Evolutionary conservation across 2,329 filamentous ascomycete species (phyloP).

Genomic region (Claviceps humidiphila): DNA sequence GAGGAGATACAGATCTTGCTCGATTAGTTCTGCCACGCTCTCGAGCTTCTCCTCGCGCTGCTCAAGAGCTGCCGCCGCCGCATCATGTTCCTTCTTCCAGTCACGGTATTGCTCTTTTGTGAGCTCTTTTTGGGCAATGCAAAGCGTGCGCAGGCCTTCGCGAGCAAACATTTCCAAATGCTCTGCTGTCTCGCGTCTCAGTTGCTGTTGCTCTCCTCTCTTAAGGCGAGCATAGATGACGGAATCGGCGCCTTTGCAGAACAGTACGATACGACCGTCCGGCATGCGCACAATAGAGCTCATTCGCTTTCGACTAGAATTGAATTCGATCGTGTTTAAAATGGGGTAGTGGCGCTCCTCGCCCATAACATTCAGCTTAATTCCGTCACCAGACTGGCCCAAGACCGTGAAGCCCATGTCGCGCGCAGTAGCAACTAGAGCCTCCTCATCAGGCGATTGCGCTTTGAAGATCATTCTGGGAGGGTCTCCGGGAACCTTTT

Average conservation of each 20-base stretch:
- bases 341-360: constrained; percentile 75
- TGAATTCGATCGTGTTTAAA: constrained; percentile 93
- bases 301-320: constrained; percentile 94
- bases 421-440: constrained; percentile 82
- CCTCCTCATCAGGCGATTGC: constrained; percentile 92
- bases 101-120: constrained; percentile 67
- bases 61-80: constrained; percentile 69
- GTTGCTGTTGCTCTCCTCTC: constrained; percentile 70
- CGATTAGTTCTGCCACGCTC: constrained; percentile 76
- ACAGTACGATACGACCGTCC: constrained; percentile 73
- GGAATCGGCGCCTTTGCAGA: constrained; percentile 96
- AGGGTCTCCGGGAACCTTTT: constrained; percentile 76
- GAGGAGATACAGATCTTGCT: constrained; percentile 74
- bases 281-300: constrained; percentile 95
- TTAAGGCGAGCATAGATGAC: constrained; percentile 89
- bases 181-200: constrained; percentile 73
- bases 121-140: constrained; percentile 74
- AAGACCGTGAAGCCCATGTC: constrained; percentile 93
- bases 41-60: constrained; percentile 91
- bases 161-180: constrained; percentile 95
- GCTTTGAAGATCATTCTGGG: constrained; percentile 92
- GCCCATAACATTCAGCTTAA: constrained; percentile 77
- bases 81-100: constrained; percentile 80
- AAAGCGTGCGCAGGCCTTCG: constrained; percentile 87
- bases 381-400: constrained; percentile 63